Conservation (phyloP, 2,329 filamentous ascomycete genomes). For the Pestalotiopsis fici region DNA sequence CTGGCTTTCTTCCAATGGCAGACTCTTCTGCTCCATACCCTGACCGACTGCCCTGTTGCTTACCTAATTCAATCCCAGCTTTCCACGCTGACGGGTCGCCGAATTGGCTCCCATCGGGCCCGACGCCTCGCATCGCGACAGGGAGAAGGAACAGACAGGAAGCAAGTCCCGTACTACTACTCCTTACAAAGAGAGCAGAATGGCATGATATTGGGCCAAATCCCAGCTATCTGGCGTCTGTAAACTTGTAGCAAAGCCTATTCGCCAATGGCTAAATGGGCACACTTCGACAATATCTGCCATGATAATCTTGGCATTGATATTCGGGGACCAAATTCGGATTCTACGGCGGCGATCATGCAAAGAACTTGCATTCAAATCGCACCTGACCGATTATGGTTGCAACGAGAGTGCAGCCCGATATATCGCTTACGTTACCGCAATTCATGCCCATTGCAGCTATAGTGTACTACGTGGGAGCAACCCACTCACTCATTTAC, state of each 20-base stretch:
- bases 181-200: neutral
- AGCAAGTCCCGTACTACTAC: neutral
- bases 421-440: neutral
- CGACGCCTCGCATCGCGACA: neutral
- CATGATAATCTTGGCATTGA: neutral
- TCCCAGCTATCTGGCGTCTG: neutral
- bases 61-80: neutral
- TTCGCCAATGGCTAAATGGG: neutral
- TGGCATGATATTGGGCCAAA: neutral
- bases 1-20: neutral
- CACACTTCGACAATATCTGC: neutral
- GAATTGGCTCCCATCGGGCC: neutral
- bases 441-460: neutral
- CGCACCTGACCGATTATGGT: neutral
- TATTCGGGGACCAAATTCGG: neutral
- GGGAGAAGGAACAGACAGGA: neutral
- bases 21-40: neutral
- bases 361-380: neutral
- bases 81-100: neutral
- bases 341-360: neutral
- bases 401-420: neutral
- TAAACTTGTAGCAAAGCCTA: neutral
- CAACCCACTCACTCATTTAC: neutral
- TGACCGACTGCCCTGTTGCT: neutral
- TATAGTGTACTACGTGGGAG: neutral